phyloP scores from a whole-genome alignment of 1,284 basidiomycete genomes.

The Marasmius oreades region DNA sequence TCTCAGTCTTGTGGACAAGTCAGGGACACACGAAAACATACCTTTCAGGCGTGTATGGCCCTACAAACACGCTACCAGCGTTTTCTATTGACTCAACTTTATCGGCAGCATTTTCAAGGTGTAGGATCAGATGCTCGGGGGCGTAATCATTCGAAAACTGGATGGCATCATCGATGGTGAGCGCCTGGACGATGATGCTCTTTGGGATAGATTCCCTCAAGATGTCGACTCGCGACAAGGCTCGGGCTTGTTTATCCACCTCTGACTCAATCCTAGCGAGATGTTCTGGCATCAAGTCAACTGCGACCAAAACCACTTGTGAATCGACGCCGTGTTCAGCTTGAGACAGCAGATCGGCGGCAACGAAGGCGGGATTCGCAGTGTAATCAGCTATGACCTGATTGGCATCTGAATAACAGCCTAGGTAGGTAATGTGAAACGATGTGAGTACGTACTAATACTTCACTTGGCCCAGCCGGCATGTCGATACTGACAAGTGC shows the following conservation, averaged over 20 bases:
- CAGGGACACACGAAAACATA: slow-evolving; percentile 30
- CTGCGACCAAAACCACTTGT: slow-evolving; percentile 90
- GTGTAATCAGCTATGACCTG: slow-evolving; percentile 92
- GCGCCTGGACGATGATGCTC: slow-evolving; percentile 83
- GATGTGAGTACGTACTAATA: slow-evolving; percentile 63
- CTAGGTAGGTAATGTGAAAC: background rate
- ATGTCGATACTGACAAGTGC: slow-evolving; percentile 97
- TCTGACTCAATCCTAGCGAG: slow-evolving; percentile 79
- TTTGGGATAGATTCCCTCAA: slow-evolving; percentile 89
- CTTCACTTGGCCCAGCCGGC: slow-evolving; percentile 98
- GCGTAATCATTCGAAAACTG: slow-evolving; percentile 96
- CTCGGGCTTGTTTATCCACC: slow-evolving; percentile 86
- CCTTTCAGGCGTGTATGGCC: slow-evolving; percentile 93
- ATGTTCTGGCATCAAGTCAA: slow-evolving; percentile 61
- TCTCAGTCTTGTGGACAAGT: slow-evolving; percentile 2
- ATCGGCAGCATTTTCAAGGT: slow-evolving; percentile 70
- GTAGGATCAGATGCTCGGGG: slow-evolving; percentile 93
- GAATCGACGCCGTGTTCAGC: slow-evolving; percentile 98
- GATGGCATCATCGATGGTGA: slow-evolving; percentile 73
- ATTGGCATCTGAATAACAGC: background rate
- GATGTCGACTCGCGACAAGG: slow-evolving; percentile 86
- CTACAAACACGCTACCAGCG: slow-evolving; percentile 96
- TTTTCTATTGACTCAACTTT: slow-evolving; percentile 76
- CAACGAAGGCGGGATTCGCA: slow-evolving; percentile 87
- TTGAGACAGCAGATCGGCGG: slow-evolving; percentile 95